Evolutionary conservation across 345 rosid genomes (phyloP).

Genomic region (Erucastrum elatum): DNA sequence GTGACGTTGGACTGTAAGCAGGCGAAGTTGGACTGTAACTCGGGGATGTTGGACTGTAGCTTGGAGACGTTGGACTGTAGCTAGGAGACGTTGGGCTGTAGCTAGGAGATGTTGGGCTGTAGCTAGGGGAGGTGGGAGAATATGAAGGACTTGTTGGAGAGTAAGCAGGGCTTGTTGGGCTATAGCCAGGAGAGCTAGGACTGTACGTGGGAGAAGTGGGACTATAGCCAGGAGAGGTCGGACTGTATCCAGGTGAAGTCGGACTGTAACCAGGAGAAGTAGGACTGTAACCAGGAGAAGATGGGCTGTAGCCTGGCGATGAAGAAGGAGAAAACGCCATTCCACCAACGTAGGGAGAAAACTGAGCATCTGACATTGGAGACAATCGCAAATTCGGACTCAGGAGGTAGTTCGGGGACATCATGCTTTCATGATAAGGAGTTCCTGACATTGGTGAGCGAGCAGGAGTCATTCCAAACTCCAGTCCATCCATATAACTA

Average conservation of each 20-base stretch:
- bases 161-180: background rate
- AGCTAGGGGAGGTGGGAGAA: background rate
- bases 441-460: conserved; percentile 88
- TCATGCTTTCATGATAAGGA: conserved; percentile 95
- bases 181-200: conserved; percentile 24
- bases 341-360: conserved; percentile 92
- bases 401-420: conserved; percentile 86
- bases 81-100: background rate
- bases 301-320: conserved; percentile 84
- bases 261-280: conserved; percentile 69
- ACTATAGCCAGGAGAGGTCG: background rate
- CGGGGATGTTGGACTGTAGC: conserved; percentile 81
- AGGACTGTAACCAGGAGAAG: conserved; percentile 83
- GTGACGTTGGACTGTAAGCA: conserved; percentile 73
- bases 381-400: conserved; percentile 88
- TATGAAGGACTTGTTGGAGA: background rate
- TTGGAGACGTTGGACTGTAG: conserved; percentile 45
- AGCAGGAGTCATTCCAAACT: conserved; percentile 93
- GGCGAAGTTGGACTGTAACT: conserved; percentile 82
- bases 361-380: conserved; percentile 82
- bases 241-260: background rate
- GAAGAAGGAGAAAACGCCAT: conserved; percentile 88
- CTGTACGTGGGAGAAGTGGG: conserved; percentile 41
- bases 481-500: conserved; percentile 90
- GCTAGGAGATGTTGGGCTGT: background rate